Base-by-base conservation (phyloP, 768 basidiomycete species). In the Heimioporus sp. region DNA sequence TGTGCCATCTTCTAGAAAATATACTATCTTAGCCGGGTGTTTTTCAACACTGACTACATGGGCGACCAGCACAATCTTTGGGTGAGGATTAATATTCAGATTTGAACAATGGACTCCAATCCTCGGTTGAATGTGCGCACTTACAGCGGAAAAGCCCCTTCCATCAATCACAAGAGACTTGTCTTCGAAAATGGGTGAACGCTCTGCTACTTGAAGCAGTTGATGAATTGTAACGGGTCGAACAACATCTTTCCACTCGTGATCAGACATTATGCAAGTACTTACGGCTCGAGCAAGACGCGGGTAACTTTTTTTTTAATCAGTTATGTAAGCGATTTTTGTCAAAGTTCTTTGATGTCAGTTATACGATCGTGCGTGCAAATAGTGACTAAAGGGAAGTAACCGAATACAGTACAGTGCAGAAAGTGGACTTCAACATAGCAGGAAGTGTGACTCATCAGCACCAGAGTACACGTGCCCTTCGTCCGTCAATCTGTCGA, bases 391-490 rank as follows among this genome's bases (percentile, higher is more conserved):
- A 42, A 12, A 49, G 16, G 9, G 12, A 43, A 24, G 43, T 13
- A 32, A 30, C 17, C 40, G 16, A 46, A 49, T 42, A 49, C 20
- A 20, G 19, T 44, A 53, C 42, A 46, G 21, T 2, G 31, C 30
- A 34, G 37, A n/a, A 41, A 10, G 19, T 41, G 13, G 32, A 52
- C 65, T 28, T 61, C 77, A 46, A 81, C 81, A 41, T 10, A 87
- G 64, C 34, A 77, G 72, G 67, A 83, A 87, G 60, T 91, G 90
- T n/a, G 80, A 86, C 55, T 93, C 91, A 61, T 93, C 87, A 37
- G 85, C 80, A 1, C 90, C 91, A 48, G 81, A 86, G 68, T 80
- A 98, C 50, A 95, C 76, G 56, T 80, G 71, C 0, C 94, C 94
- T 1, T 89, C 85, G 47, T 87, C 84, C 77, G 92, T 85, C 47